Conservation (phyloP, 345 rosid species). For the Excoecaria agallocha region DNA sequence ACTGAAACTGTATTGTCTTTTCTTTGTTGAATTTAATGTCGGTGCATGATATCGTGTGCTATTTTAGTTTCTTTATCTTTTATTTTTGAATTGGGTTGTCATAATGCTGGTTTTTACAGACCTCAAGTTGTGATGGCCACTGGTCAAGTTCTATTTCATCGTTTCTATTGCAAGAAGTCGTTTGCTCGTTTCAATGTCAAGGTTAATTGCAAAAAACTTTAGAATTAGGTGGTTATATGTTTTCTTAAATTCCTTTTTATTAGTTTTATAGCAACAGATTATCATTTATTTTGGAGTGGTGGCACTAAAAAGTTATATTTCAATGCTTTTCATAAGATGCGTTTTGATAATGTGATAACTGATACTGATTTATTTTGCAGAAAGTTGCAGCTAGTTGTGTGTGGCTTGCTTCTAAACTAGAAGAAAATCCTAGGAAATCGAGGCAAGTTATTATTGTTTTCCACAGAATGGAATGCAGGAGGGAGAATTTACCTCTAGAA, state of each 20-base stretch:
- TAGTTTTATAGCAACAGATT: not conserved
- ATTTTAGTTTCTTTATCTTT: not conserved
- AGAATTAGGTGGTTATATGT: too few relatives aligned
- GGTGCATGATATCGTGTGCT: not conserved
- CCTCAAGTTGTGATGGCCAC: slow-evolving; percentile 99
- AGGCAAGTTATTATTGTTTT: slow-evolving; percentile 88
- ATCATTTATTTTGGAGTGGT: not conserved
- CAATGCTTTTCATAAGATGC: slow-evolving; percentile 7
- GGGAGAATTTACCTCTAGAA: slow-evolving; percentile 75
- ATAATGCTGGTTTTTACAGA: slow-evolving; percentile 35
- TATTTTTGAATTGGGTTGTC: slow-evolving; percentile 11
- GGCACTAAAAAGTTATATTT: not conserved
- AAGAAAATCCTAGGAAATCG: slow-evolving; percentile 83
- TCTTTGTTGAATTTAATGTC: not conserved
- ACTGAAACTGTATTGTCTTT: slow-evolving; percentile 60
- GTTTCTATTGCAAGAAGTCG: slow-evolving; percentile 95
- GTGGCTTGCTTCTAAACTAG: slow-evolving; percentile 90
- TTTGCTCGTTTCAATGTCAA: slow-evolving; percentile 83
- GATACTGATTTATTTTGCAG: slow-evolving; percentile 30
- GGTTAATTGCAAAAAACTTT: slow-evolving; percentile 21
- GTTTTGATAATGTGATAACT: slow-evolving; percentile 7
- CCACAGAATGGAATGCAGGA: slow-evolving; percentile 93
- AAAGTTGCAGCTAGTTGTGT: slow-evolving; percentile 91
- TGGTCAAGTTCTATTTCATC: slow-evolving; percentile 91
- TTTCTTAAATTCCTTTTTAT: too few relatives aligned